These are phyloP conservation scores for Cercophora newfieldiana DNA, from an alignment of 495 filamentous ascomycete genomes.

Conservation along the genomic window DNA sequence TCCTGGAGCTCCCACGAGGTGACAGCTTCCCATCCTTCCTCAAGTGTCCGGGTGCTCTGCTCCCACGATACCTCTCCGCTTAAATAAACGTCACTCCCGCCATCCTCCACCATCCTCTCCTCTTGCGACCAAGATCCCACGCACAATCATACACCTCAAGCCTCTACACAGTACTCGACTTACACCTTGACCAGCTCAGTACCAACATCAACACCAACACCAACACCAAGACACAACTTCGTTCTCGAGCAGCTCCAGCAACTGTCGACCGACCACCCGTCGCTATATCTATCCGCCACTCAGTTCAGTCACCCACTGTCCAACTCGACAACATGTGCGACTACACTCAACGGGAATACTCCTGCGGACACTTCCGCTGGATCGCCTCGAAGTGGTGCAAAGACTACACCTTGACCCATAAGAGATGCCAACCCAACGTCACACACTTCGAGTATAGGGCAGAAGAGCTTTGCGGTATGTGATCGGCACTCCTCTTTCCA, in stretches of 20 bases:
- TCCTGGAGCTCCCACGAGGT: conserved; percentile 22
- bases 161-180: conserved; percentile 10
- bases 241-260: not conserved
- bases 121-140: conserved; percentile 16
- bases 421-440: conserved; percentile 43
- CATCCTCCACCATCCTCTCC: conserved; percentile 12
- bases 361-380: conserved; percentile 46
- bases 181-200: not conserved
- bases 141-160: conserved; percentile 1
- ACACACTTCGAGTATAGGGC: conserved; percentile 42
- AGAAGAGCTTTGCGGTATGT: conserved; percentile 39
- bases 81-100: conserved; percentile 32
- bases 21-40: conserved; percentile 21
- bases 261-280: too few relatives aligned
- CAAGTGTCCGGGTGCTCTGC: conserved; percentile 2
- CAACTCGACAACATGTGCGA: conserved; percentile 33
- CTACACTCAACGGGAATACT: conserved; percentile 41
- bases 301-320: not conserved
- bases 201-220: not conserved
- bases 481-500: not conserved
- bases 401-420: conserved; percentile 42
- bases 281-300: too few relatives aligned
- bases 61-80: conserved; percentile 22
- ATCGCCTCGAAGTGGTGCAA: conserved; percentile 46
- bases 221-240: not conserved